A percentile compares a stretch with the other conserved stretches of the same genome.
phyloP scores from a whole-genome alignment of 352 stramenopile genomes.

The Pythium coloratum region DNA sequence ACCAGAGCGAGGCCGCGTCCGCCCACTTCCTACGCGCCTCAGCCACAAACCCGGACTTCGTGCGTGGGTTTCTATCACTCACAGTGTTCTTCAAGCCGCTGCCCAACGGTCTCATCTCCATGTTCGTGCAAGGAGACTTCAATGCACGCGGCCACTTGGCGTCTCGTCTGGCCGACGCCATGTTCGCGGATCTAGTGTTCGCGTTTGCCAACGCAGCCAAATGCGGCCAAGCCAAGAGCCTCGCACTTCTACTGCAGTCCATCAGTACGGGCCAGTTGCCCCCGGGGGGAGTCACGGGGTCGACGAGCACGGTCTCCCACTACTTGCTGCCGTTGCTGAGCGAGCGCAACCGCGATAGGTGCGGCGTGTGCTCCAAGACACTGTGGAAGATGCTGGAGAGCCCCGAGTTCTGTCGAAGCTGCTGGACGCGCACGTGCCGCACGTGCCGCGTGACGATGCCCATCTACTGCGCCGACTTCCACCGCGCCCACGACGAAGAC shows the following conservation, averaged over 20 bases:
- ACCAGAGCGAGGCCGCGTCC: constrained; percentile 26
- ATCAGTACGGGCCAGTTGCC: constrained; percentile 27
- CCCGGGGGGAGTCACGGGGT: constrained; percentile 5
- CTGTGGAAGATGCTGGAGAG: constrained; percentile 54
- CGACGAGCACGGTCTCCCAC: constrained; percentile 11
- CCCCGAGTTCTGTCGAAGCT: constrained; percentile 57
- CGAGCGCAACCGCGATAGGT: constrained; percentile 35
- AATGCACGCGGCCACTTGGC: constrained; percentile 56
- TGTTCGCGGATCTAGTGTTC: constrained; percentile 59
- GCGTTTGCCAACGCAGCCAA: constrained; percentile 62
- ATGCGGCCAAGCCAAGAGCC: constrained; percentile 73
- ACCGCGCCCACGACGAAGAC: constrained; percentile 36
- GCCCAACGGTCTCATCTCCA: constrained; percentile 55
- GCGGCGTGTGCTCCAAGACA: constrained; percentile 60
- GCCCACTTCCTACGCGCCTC: constrained; percentile 2
- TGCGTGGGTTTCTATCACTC: constrained; percentile 66
- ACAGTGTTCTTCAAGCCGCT: constrained; percentile 61
- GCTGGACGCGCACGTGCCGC: constrained; percentile 66
- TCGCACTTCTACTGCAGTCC: constrained; percentile 56
- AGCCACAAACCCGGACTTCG: constrained; percentile 30
- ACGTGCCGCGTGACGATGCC: constrained; percentile 65
- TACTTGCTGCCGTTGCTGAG: constrained; percentile 24
- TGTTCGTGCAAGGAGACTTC: constrained; percentile 72
- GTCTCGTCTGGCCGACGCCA: constrained; percentile 49
- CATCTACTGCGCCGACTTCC: constrained; percentile 74